Percentiles rank a stretch among this genome's conserved stretches.
Conservation (phyloP, 345 rosid species). For the rapeseed (Brassica napus) region Da-Ae NC_063448.1:2594001-2594500, state of each 20-base stretch:
- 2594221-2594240: constrained; percentile 15
- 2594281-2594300: constrained; percentile 93
- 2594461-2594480: neutral
- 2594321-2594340: constrained; percentile 99
- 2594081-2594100: constrained; percentile 24
- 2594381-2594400: constrained; percentile 99
- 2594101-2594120: constrained; percentile 98
- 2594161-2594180: constrained; percentile 85
- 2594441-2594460: constrained; percentile 22
- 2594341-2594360: constrained; percentile 99
- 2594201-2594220: constrained; percentile 3
- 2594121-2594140: constrained; percentile 97
- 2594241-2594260: constrained; percentile 98
- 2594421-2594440: constrained; percentile 75
- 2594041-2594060: neutral
- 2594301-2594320: constrained; percentile 96
- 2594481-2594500: neutral
- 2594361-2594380: constrained; percentile 93
- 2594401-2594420: constrained; percentile 99
- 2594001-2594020: neutral
- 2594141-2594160: constrained; percentile 98
- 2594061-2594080: constrained; percentile 1
- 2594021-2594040: constrained; percentile 21
- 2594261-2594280: constrained; percentile 99
- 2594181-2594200: constrained; percentile 15